These are phyloP conservation scores for Fusarium sarcochroum DNA, from an alignment of 2,329 filamentous ascomycete species.

Conservation along the genomic window DNA sequence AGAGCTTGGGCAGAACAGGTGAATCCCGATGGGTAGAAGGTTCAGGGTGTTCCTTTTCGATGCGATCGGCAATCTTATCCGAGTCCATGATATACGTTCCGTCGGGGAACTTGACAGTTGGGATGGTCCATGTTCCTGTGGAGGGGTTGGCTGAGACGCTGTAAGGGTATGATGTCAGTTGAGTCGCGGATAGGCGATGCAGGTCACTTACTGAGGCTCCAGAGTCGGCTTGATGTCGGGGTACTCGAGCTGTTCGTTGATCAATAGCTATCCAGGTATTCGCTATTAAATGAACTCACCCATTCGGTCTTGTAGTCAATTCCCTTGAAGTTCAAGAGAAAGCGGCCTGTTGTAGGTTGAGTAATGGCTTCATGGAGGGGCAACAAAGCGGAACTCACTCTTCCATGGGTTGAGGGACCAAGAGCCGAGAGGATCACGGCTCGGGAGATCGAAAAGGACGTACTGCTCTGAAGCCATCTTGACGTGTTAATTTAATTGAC, in stretches of 20 bases:
- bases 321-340: constrained; percentile 77
- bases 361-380: neutral
- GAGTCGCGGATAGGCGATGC: neutral
- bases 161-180: constrained; percentile 4
- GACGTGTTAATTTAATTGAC: neutral
- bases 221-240: constrained; percentile 73
- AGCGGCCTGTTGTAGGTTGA: constrained; percentile 64
- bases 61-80: constrained; percentile 67
- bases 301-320: constrained; percentile 78
- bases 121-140: constrained; percentile 55
- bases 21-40: constrained; percentile 72
- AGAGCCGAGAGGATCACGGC: constrained; percentile 59
- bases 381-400: constrained; percentile 58
- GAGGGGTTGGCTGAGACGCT: constrained; percentile 40
- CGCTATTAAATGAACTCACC: constrained; percentile 50
- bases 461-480: constrained; percentile 57
- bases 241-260: constrained; percentile 66
- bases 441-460: constrained; percentile 74
- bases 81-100: constrained; percentile 76
- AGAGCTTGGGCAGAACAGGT: constrained; percentile 61
- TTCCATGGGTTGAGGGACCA: constrained; percentile 83
- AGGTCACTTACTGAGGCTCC: constrained; percentile 62
- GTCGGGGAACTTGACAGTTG: constrained; percentile 68
- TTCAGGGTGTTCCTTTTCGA: constrained; percentile 71
- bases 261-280: neutral